Base-by-base conservation (phyloP, 2,329 filamentous ascomycete genomes). In the Penicillium oxalicum region DNA sequence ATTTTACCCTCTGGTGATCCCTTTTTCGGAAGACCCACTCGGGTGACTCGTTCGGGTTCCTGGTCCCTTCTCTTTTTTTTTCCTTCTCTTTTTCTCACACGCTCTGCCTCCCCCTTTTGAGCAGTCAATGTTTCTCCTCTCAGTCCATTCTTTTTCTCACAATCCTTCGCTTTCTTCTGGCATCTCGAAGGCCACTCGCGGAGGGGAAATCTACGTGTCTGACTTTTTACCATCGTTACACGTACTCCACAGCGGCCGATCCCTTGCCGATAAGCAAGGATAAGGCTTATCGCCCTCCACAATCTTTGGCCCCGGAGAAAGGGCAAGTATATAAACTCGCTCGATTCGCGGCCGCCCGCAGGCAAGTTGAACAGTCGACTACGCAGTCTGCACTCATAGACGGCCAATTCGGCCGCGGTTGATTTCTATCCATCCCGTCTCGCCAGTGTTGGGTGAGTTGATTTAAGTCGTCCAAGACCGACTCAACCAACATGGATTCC, bases 251-350 rank as follows among this genome's bases (percentile, higher is more conserved):
- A 27, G n/a, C 38, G 25, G 11, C 26, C 39, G 18, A 25, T 27
- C 29, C 29, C 32, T 43, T 24, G 11, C 40, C 40, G 40, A 43
- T 43, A 43, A 43, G 40, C 40, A 29, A 26, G 40, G 47, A 53
- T 47, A 52, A 53, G 48, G 29, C 50, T 52, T 49, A 54, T 55
- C 47, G 52, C 40, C 55, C 43, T 40, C 55, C 40, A 39, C 38
- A 25, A 33, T 32, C 32, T 33, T 43, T 18, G 29, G 18, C 34
- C 32, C 40, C 40, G 33, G 34, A 12, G 5, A 12, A 33, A 18
- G 18, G 11, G 5, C 24, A 32, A 35, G 32, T 32, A 5, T n/a
- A 28, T 9, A 40, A 9, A 25, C 18, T 18, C 18, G 29, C 8
- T 7, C 28, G n/a, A 4, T 24, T n/a, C 29, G 29, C 29, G 29